Evolutionary conservation across 2,329 filamentous ascomycete species (phyloP).

Genomic region (Myriosclerotinia duriaeana): DNA sequence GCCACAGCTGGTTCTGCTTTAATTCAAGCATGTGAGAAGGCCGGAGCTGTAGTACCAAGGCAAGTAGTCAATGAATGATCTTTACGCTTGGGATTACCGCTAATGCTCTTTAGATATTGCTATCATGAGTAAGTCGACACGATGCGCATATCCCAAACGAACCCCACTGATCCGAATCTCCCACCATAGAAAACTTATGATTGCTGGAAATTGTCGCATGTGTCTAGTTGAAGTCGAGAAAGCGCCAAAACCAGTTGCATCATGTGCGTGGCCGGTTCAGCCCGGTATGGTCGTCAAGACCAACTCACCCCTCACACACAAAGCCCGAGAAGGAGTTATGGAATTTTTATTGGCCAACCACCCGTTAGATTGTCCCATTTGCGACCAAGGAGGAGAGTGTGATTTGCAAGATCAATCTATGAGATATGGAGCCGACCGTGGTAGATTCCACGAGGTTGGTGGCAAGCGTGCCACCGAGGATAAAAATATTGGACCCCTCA

Average conservation of each 20-base stretch:
- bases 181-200: constrained; percentile 80
- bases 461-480: constrained; percentile 98
- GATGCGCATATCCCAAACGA: constrained; percentile 8
- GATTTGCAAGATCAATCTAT: constrained; percentile 99
- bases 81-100: constrained; percentile 22
- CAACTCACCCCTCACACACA: constrained; percentile 92
- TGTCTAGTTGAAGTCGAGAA: constrained; percentile 97
- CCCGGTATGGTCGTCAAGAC: constrained; percentile 99
- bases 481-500: constrained; percentile 96
- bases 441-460: constrained; percentile 91
- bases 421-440: constrained; percentile 94
- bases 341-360: constrained; percentile 97
- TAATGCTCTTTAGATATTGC: constrained; percentile 71
- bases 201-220: constrained; percentile 99
- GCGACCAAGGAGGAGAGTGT: constrained; percentile 98
- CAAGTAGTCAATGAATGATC: constrained; percentile 44
- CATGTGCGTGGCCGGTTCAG: constrained; percentile 97
- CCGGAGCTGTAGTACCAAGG: constrained; percentile 84
- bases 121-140: constrained; percentile 80
- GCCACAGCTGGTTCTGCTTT: constrained; percentile 84
- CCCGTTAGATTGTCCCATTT: constrained; percentile 93
- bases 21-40: constrained; percentile 99
- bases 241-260: constrained; percentile 94
- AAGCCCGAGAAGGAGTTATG: constrained; percentile 98
- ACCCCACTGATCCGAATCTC: constrained; percentile 31